Evolutionary conservation across 1,284 basidiomycete genomes (phyloP), one percentile per base, ranked within the genome.

Genomic region (Rhodotorula sp.): DNA sequence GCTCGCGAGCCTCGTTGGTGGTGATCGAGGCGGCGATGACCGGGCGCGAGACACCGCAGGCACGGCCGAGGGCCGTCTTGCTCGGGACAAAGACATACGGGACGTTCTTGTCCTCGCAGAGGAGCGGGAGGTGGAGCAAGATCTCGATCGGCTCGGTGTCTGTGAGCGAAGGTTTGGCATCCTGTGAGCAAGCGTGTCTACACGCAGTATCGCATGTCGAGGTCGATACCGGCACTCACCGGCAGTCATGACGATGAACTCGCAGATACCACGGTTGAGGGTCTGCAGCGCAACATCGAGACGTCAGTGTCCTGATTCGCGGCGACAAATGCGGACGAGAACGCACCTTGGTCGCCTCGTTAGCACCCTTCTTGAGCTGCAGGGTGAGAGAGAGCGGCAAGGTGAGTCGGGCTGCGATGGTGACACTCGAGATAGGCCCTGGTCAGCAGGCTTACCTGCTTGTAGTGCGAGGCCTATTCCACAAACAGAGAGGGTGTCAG

Each of bases 61-160:
- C 95, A 68, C 95, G 88, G 60, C 95, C 96, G 49, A 99, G 86
- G 26, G 95, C 95, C 69, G 92, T 92, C 83, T 96, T 96, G 68
- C 89, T 91, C 53, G 92, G 92, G 57, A 99, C 86, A 82, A 97
- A 99, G 79, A 98, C 86, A 83, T 98, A 98, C 68, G 78, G 78
- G 46, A 80, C 77, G 74, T 79, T 79, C 78, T 99, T 99, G 85
- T 99, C 96, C 83, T 99, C 96, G 81, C 96, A 99, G 56, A 99
- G 86, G 66, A 99, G 85, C 57, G 96, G 96, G 42, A 99, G 88
- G 83, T 99, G 96, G 75, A 99, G 87, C 62, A 99, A 84, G 81
- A 99, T 99, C 82, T 99, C 95, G 79, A 99, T 87, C 63, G 95
- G 95, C 82, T 99, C 95, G 59, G 95, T 95, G 79, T 96, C 93